phyloP scores from a whole-genome alignment of 345 rosid genomes.

The Dipteronia sinensis region DNA sequence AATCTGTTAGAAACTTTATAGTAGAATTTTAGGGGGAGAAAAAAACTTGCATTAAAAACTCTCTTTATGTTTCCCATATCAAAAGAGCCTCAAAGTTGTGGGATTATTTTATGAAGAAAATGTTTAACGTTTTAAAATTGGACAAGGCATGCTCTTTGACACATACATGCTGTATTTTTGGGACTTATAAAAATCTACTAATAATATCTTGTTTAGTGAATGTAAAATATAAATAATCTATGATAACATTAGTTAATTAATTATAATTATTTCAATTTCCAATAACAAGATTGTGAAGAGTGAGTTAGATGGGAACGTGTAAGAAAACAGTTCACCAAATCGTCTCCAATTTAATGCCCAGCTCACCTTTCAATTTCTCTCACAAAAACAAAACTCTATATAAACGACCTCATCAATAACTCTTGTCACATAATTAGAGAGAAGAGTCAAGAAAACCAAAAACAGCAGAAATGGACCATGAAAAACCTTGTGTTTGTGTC shows the following conservation, averaged over 20 bases:
- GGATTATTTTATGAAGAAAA: not conserved
- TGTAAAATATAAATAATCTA: too few relatives aligned
- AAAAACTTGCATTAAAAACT: too few relatives aligned
- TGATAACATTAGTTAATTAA: too few relatives aligned
- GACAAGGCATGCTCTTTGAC: not conserved
- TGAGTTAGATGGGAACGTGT: constrained; percentile 66
- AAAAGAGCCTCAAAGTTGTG: not conserved
- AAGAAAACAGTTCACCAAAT: constrained; percentile 62
- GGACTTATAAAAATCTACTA: not conserved
- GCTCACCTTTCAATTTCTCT: constrained; percentile 25
- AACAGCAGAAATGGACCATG: constrained; percentile 4
- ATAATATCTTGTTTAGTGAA: too few relatives aligned
- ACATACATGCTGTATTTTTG: constrained; percentile 3
- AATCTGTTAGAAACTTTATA: too few relatives aligned
- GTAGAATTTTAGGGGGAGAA: too few relatives aligned
- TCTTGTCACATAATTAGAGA: not conserved
- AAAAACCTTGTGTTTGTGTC: constrained; percentile 59
- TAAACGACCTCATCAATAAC: not conserved
- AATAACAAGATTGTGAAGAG: constrained; percentile 3
- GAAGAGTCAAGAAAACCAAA: not conserved
- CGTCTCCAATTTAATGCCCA: constrained; percentile 35
- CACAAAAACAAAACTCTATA: not conserved
- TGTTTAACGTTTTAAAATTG: constrained; percentile 12
- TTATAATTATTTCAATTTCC: too few relatives aligned
- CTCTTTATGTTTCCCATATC: too few relatives aligned